Evolutionary conservation across 352 stramenopile genomes (phyloP).

Genomic region (Blastocystis sp.): DNA sequence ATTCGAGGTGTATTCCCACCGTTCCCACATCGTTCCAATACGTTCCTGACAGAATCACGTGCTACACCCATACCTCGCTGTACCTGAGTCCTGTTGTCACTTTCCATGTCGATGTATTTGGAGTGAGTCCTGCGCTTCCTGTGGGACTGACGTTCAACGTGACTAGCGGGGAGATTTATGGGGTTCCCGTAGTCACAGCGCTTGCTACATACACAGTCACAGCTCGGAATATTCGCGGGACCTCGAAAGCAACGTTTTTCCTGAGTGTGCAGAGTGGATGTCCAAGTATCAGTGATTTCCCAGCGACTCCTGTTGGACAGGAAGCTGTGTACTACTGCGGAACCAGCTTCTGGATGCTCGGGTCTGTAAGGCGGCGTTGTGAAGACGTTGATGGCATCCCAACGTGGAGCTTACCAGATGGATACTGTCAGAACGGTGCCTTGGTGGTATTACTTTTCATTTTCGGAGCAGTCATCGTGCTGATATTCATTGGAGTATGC

Average conservation of each 20-base stretch:
- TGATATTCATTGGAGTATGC: not conserved
- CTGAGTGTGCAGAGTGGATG: not conserved
- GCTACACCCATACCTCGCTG: not conserved
- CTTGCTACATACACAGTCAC: conserved; percentile 19
- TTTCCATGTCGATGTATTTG: conserved; percentile 13
- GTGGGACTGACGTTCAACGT: not conserved
- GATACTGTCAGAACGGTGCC: conserved; percentile 6
- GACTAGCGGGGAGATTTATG: conserved; percentile 10
- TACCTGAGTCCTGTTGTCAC: not conserved
- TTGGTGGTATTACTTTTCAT: not conserved
- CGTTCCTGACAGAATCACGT: not conserved
- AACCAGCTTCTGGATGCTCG: not conserved
- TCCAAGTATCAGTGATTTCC: conserved; percentile 7
- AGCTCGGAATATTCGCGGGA: not conserved
- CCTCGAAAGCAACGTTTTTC: not conserved
- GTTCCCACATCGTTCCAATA: conserved; percentile 12
- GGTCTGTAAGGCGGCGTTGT: not conserved
- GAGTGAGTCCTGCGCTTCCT: not conserved
- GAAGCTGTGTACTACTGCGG: not conserved
- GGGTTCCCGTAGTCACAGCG: not conserved
- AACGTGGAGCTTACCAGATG: not conserved
- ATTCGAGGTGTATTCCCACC: not conserved
- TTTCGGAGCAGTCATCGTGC: not conserved
- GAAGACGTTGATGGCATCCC: not conserved
- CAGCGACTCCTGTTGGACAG: conserved; percentile 14